Evolutionary conservation across 768 basidiomycete species (phyloP), one percentile per base, ranked within the genome.

Genomic region (Hygrocybe coccinea): DNA sequence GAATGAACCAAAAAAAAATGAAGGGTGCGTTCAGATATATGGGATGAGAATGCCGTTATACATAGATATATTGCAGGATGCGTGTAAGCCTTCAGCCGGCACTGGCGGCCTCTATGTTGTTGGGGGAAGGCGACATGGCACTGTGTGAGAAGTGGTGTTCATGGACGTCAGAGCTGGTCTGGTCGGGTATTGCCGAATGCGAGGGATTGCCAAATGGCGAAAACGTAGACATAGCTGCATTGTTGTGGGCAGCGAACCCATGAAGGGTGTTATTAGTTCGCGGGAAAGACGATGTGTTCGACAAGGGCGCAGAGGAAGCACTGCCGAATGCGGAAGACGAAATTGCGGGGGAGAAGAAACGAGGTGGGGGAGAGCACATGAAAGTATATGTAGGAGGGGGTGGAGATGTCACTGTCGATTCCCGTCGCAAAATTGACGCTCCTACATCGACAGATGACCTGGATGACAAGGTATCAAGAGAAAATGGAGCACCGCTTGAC

Each of bases 31-130:
- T 44, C 54, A 55, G 52, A 59, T 63, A 62, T 59, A 55, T 54
- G 59, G 50, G 52, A 59, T 54, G 59, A 25, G 17, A 29, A 55
- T 55, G 54, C 29, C 54, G 61, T 71, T 65, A 64, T 69, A 69
- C 66, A 71, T 69, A 69, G 59, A 64, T 66, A 63, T 64, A 62
- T 62, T 66, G 66, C 60, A 60, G 60, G 62, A 64, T 59, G 59
- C 45, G 61, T 67, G 61, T 36, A 19, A 41, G 45, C 22, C 38
- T 12, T 74, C 69, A 77, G 60, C 73, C 68, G 62, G 73, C 76
- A 67, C 74, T 72, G 61, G 75, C 67, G 66, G 76, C 75, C 69
- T 79, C 78, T 79, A 79, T 52, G 64, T 74, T 69, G 59, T 57
- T 67, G 65, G 63, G 61, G 58, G 69, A 60, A 22, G 65, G 68